These are phyloP conservation scores for Fusarium secorum DNA, from an alignment of 2,329 filamentous ascomycete species.

Conservation along the genomic window DNA sequence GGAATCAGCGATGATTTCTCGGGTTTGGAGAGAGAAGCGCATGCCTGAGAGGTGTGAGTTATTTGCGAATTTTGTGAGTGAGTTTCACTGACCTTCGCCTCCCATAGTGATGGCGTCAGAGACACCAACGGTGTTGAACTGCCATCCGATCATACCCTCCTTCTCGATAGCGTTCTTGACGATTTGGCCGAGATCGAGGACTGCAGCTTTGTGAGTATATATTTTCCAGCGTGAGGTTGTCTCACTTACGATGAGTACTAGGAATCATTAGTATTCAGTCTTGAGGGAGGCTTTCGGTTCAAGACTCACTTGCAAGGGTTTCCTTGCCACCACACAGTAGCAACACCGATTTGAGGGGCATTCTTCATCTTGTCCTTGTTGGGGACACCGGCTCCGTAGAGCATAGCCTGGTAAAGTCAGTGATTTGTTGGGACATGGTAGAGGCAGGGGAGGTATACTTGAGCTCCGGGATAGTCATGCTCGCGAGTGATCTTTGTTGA, in stretches of 20 bases:
- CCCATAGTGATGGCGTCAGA: slow-evolving; percentile 97
- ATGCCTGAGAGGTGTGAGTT: slow-evolving; percentile 67
- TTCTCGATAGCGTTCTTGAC: slow-evolving; percentile 84
- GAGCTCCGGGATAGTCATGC: slow-evolving; percentile 91
- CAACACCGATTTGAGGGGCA: slow-evolving; percentile 88
- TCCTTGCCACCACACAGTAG: slow-evolving; percentile 96
- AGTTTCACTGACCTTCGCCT: slow-evolving; percentile 71
- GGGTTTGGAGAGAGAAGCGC: slow-evolving; percentile 89
- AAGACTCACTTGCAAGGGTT: slow-evolving; percentile 89
- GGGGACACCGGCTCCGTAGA: slow-evolving; percentile 91
- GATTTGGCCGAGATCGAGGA: slow-evolving; percentile 86
- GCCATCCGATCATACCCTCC: slow-evolving; percentile 90
- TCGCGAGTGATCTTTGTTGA: slow-evolving; percentile 81
- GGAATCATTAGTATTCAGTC: slow-evolving; percentile 10
- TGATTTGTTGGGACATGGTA: background rate
- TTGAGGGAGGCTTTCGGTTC: background rate
- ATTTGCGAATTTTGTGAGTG: background rate
- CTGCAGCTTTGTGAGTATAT: slow-evolving; percentile 50
- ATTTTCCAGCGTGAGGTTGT: background rate
- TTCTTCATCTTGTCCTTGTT: slow-evolving; percentile 86
- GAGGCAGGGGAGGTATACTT: slow-evolving; percentile 59
- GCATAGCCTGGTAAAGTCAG: slow-evolving; percentile 73
- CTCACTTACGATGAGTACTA: slow-evolving; percentile 54
- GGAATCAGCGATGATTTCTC: slow-evolving; percentile 92
- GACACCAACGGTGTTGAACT: slow-evolving; percentile 89